These are phyloP conservation scores for Phyllosticta citriasiana DNA, from an alignment of 2,329 filamentous ascomycete genomes.

Conservation along the genomic window DNA sequence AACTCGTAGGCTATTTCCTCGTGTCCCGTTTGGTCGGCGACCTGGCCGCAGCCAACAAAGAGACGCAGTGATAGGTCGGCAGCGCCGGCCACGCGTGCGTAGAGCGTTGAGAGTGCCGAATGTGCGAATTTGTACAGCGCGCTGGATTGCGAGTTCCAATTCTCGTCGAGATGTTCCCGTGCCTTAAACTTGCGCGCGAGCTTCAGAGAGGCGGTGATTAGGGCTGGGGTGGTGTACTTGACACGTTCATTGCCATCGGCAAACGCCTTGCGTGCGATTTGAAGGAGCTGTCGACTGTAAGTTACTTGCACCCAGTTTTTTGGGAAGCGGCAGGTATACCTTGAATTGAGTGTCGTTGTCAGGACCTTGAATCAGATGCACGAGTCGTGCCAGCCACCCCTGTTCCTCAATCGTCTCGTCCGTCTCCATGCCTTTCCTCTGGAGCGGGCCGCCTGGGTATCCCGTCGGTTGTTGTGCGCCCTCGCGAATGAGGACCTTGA, in stretches of 20 bases:
- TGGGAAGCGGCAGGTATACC: conserved; percentile 24
- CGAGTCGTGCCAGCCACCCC: conserved; percentile 86
- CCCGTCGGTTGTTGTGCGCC: conserved; percentile 71
- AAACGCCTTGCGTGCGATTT: conserved; percentile 78
- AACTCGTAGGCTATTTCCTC: conserved; percentile 98
- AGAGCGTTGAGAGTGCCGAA: conserved; percentile 73
- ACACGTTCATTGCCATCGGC: conserved; percentile 89
- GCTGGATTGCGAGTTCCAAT: conserved; percentile 63
- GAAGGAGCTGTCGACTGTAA: conserved; percentile 50
- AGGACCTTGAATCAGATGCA: conserved; percentile 73
- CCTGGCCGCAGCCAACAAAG: conserved; percentile 85
- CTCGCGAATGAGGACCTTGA: conserved; percentile 89
- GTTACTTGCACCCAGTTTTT: background rate
- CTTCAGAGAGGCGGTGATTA: conserved; percentile 84
- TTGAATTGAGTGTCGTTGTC: conserved; percentile 93
- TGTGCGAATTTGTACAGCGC: conserved; percentile 94
- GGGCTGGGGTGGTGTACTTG: conserved; percentile 85
- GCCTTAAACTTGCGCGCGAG: conserved; percentile 81
- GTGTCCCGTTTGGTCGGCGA: conserved; percentile 81
- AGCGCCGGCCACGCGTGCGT: conserved; percentile 74
- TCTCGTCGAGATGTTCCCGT: conserved; percentile 76
- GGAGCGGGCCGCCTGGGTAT: conserved; percentile 67
- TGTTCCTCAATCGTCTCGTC: conserved; percentile 98
- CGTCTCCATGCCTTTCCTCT: conserved; percentile 71
- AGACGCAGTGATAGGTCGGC: conserved; percentile 82